A percentile compares a stretch with the other conserved stretches of the same genome.
Conservation (phyloP, 139 green algal species). For the Mychonastes homosphaera region DNA sequence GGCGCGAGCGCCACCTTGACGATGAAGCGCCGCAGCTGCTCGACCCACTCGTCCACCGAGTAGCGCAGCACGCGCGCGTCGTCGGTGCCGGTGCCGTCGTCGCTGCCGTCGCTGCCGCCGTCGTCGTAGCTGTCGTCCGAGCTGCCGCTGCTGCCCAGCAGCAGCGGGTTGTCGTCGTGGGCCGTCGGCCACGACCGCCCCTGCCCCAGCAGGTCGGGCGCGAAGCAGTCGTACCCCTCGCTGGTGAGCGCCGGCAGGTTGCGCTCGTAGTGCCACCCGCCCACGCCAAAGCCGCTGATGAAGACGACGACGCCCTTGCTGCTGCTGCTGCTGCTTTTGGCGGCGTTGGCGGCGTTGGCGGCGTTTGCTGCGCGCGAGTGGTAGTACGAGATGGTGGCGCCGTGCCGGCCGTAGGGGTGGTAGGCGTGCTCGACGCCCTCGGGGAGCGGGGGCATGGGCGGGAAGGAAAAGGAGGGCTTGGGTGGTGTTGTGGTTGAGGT, state of each 20-base stretch:
- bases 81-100: not conserved
- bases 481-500: too few relatives aligned
- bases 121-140: not conserved
- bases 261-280: conserved; percentile 38
- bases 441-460: too few relatives aligned
- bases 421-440: too few relatives aligned
- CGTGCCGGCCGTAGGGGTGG: not conserved
- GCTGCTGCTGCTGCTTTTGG: not conserved
- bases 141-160: not conserved
- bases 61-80: conserved; percentile 15
- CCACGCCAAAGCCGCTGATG: conserved; percentile 31
- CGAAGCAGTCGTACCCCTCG: conserved; percentile 13
- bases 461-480: too few relatives aligned
- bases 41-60: conserved; percentile 34
- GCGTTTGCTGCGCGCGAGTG: too few relatives aligned
- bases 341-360: conserved; percentile 1
- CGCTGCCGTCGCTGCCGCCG: conserved; percentile 5
- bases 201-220: conserved; percentile 43
- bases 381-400: too few relatives aligned
- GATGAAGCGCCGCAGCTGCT: conserved; percentile 37
- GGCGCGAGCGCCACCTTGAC: not conserved
- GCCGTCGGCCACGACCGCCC: conserved; percentile 24
- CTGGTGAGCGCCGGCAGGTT: conserved; percentile 24
- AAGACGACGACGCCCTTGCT: not conserved
- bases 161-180: not conserved